Evolutionary conservation across 805 yeast species (phyloP).

Genomic region (Monosporozyma siamensis): DNA sequence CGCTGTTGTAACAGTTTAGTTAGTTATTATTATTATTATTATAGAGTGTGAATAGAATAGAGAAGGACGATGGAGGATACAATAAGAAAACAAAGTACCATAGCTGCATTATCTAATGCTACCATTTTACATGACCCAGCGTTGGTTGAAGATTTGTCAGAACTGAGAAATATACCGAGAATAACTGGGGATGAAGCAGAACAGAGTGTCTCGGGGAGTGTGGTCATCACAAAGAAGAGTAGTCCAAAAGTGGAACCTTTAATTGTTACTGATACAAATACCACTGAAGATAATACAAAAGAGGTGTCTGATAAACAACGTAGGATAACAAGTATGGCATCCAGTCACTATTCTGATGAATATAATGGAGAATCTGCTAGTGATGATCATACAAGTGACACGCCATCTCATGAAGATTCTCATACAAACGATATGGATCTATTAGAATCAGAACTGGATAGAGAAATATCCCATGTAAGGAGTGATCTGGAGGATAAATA

Average conservation of each 20-base stretch:
- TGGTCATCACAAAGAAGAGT: conserved; percentile 16
- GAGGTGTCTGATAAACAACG: background rate
- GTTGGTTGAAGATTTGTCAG: conserved; percentile 26
- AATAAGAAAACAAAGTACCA: conserved; percentile 2
- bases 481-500: background rate
- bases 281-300: background rate
- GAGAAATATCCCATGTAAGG: background rate
- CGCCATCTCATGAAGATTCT: background rate
- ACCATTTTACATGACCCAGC: conserved; percentile 23
- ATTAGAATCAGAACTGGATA: background rate
- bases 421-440: background rate
- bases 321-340: conserved; percentile 11
- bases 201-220: conserved; percentile 23
- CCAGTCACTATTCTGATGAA: conserved; percentile 11
- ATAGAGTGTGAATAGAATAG: no score
- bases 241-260: background rate
- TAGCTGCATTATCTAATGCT: conserved; percentile 8
- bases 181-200: conserved; percentile 9
- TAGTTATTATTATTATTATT: no score
- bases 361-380: background rate
- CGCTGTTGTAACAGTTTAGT: no score
- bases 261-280: background rate
- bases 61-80: conserved; percentile 3
- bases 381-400: background rate
- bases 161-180: conserved; percentile 15